Conservation (phyloP, 768 basidiomycete genomes). For the Termitomyces sp. region DNA sequence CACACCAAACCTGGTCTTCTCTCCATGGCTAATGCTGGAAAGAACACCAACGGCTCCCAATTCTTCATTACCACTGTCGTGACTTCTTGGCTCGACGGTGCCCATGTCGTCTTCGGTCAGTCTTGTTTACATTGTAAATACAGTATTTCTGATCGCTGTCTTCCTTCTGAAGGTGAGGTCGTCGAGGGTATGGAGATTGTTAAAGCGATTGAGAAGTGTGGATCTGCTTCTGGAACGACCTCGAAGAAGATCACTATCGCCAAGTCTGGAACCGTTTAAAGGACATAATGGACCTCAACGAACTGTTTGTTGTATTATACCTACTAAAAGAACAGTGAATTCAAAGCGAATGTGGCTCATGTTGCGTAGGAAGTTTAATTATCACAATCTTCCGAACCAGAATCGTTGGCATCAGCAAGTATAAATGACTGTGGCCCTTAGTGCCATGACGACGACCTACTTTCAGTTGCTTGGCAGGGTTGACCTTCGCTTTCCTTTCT, state of each 20-base stretch:
- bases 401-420: background rate
- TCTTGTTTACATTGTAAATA: background rate
- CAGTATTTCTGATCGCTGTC: background rate
- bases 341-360: background rate
- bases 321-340: background rate
- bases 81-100: conserved; percentile 77
- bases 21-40: conserved; percentile 78
- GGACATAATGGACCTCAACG: background rate
- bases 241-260: conserved; percentile 45
- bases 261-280: conserved; percentile 44
- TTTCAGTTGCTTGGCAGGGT: background rate
- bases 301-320: conserved; percentile 11
- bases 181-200: conserved; percentile 56
- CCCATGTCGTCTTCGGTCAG: conserved; percentile 83
- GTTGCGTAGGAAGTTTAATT: background rate
- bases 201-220: conserved; percentile 34
- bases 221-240: conserved; percentile 34
- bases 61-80: conserved; percentile 88
- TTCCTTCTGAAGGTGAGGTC: conserved; percentile 45
- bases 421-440: background rate
- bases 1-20: conserved; percentile 67
- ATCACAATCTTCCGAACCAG: background rate
- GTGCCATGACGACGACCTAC: background rate
- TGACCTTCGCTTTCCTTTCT: background rate
- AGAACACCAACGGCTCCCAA: conserved; percentile 80